Evolutionary conservation across 768 basidiomycete genomes (phyloP).

Genomic region (Krasilnikovozyma curviuscula): DNA sequence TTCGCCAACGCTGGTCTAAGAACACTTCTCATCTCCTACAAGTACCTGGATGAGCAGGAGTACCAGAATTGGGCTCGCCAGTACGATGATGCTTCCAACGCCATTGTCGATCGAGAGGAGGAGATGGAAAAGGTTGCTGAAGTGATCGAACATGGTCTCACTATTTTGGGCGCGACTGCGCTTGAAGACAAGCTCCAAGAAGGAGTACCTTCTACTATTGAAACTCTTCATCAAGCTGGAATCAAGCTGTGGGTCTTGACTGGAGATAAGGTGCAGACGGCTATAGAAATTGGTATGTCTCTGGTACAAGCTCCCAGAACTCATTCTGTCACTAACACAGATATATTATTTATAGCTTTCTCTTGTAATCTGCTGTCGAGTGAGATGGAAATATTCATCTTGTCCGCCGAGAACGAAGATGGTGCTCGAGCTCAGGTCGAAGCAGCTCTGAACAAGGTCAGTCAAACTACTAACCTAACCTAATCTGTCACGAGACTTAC

Average conservation of each 20-base stretch:
- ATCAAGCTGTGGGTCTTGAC: conserved; percentile 65
- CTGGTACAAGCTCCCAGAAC: not conserved
- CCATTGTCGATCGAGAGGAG: conserved; percentile 65
- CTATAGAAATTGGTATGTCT: conserved; percentile 68
- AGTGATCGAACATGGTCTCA: conserved; percentile 56
- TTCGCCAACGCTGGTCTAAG: conserved; percentile 85
- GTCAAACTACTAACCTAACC: too few relatives aligned
- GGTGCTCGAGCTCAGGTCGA: conserved; percentile 70
- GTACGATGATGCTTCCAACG: conserved; percentile 64
- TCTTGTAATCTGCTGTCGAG: conserved; percentile 84
- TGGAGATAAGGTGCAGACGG: conserved; percentile 95
- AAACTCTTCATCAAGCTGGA: conserved; percentile 70
- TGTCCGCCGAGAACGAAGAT: conserved; percentile 61
- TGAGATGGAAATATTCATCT: conserved; percentile 93
- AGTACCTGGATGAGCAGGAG: conserved; percentile 61
- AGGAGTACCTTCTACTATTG: conserved; percentile 91
- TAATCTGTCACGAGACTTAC: too few relatives aligned
- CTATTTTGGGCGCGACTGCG: conserved; percentile 84
- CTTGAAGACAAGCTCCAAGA: conserved; percentile 93
- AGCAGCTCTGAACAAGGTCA: conserved; percentile 79
- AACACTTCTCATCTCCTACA: conserved; percentile 74
- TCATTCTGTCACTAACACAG: not conserved
- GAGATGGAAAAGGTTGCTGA: conserved; percentile 78
- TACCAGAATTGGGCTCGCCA: conserved; percentile 57
- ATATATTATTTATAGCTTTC: conserved; percentile 34